Percentiles rank a stretch among this genome's conserved stretches.
Conservation (phyloP, 2,329 filamentous ascomycete species). For the Fusarium nelsonii region DNA sequence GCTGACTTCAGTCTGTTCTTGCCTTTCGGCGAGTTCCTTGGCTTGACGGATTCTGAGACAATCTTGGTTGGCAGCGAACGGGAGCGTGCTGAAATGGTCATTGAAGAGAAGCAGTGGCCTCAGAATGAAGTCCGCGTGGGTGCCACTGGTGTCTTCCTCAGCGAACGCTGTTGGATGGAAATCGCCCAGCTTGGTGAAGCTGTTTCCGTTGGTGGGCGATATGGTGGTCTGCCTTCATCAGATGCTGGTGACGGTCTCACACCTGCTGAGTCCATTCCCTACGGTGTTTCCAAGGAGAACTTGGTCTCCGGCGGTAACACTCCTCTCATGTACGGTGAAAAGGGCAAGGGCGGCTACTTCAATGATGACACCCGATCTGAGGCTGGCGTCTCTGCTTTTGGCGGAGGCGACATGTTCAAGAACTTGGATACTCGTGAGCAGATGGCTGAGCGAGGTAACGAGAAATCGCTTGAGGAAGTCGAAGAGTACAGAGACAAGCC, state of each 20-base stretch:
- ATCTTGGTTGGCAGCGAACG: constrained; percentile 91
- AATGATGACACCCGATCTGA: constrained; percentile 92
- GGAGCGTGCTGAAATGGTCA: constrained; percentile 90
- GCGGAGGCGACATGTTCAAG: constrained; percentile 96
- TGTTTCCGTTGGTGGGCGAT: constrained; percentile 62
- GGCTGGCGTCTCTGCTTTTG: constrained; percentile 89
- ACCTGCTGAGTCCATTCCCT: constrained; percentile 70
- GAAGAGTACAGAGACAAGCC: constrained; percentile 83
- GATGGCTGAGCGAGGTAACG: constrained; percentile 94
- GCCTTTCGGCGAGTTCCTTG: constrained; percentile 95
- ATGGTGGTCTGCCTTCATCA: constrained; percentile 55
- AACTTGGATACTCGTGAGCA: constrained; percentile 94
- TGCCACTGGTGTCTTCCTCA: constrained; percentile 93
- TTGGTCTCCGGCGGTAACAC: constrained; percentile 65
- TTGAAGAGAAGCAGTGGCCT: constrained; percentile 94
- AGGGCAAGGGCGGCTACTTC: constrained; percentile 83
- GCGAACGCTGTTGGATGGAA: constrained; percentile 95
- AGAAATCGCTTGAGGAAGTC: constrained; percentile 89
- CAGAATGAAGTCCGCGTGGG: constrained; percentile 91
- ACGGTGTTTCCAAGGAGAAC: constrained; percentile 72
- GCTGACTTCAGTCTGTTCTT: constrained; percentile 97
- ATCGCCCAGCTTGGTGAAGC: constrained; percentile 80
- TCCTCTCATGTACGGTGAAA: constrained; percentile 77
- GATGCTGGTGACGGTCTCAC: constrained; percentile 73
- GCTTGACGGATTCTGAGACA: constrained; percentile 84